Percentiles rank a stretch among this genome's conserved stretches.
Evolutionary conservation across 768 basidiomycete genomes (phyloP).

Genomic region (Suillus ampliporus): DNA sequence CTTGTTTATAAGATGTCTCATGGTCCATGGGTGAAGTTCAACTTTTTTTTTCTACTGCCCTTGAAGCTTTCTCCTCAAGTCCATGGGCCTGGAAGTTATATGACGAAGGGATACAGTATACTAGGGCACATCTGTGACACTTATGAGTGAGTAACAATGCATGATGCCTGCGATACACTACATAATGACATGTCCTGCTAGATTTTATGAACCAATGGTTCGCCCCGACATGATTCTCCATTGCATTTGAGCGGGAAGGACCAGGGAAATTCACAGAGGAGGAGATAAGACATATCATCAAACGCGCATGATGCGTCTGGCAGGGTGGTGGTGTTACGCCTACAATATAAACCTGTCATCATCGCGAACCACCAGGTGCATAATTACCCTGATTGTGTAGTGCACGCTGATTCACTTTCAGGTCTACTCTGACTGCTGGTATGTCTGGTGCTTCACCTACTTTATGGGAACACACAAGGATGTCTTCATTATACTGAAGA

Average conservation of each 20-base stretch:
- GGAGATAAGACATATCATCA: conserved; percentile 61
- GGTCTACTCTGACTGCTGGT: conserved; percentile 88
- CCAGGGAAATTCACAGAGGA: conserved; percentile 64
- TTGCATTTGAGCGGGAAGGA: conserved; percentile 78
- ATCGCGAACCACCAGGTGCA: conserved; percentile 93
- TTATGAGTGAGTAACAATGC: conserved; percentile 61
- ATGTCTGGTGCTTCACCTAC: conserved; percentile 84
- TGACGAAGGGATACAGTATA: conserved; percentile 73
- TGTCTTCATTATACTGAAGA: conserved; percentile 92
- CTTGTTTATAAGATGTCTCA: conserved; percentile 70
- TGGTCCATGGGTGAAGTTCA: conserved; percentile 78
- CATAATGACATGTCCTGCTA: conserved; percentile 31
- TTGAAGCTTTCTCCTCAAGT: conserved; percentile 63
- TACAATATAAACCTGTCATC: conserved; percentile 82
- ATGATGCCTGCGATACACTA: conserved; percentile 1
- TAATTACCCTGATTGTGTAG: conserved; percentile 4
- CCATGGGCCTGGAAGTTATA: conserved; percentile 60
- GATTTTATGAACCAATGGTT: conserved; percentile 85
- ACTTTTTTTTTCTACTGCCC: conserved; percentile 70
- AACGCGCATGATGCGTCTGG: conserved; percentile 64
- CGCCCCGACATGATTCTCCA: conserved; percentile 70
- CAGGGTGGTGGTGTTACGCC: conserved; percentile 59
- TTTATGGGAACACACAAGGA: conserved; percentile 71
- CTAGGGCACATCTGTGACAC: conserved; percentile 79
- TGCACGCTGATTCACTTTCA: conserved; percentile 28